Percentiles rank a stretch among this genome's conserved stretches.
Evolutionary conservation across 2,329 filamentous ascomycete species (phyloP).

Genomic region (Diaporthe sp.): DNA sequence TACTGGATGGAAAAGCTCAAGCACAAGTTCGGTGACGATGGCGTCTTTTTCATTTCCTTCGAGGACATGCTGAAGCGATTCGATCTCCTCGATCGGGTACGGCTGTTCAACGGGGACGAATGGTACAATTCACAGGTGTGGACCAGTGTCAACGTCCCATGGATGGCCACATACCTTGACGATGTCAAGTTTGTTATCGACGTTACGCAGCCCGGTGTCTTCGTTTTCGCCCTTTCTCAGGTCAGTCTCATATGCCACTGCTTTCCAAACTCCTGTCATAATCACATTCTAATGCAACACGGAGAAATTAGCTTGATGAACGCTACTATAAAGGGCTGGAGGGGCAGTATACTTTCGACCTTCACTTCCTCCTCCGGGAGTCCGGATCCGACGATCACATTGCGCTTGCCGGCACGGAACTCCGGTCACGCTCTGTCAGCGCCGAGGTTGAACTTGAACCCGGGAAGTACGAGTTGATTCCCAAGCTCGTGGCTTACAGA

Average conservation of each 20-base stretch:
- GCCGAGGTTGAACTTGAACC: slow-evolving; percentile 80
- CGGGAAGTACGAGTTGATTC: slow-evolving; percentile 77
- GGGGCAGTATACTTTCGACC: slow-evolving; percentile 58
- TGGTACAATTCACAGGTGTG: slow-evolving; percentile 62
- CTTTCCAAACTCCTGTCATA: neutral
- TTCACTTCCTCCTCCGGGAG: slow-evolving; percentile 59
- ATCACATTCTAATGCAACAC: neutral
- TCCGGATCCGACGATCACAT: slow-evolving; percentile 44
- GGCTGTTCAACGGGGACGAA: slow-evolving; percentile 58
- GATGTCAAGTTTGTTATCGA: slow-evolving; percentile 58
- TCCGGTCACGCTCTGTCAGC: slow-evolving; percentile 74
- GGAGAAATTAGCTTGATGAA: slow-evolving; percentile 55
- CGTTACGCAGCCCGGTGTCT: slow-evolving; percentile 56
- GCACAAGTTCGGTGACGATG: slow-evolving; percentile 79
- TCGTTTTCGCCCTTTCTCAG: slow-evolving; percentile 60
- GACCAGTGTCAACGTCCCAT: slow-evolving; percentile 59
- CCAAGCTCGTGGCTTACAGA: slow-evolving; percentile 74
- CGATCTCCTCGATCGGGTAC: slow-evolving; percentile 59
- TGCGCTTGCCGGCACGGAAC: slow-evolving; percentile 40
- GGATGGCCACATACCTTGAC: slow-evolving; percentile 60
- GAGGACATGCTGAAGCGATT: slow-evolving; percentile 61
- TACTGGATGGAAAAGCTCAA: slow-evolving; percentile 78
- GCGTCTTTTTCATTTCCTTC: slow-evolving; percentile 65
- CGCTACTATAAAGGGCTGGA: slow-evolving; percentile 60
- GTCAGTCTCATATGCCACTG: slow-evolving; percentile 27